phyloP scores from a whole-genome alignment of 2,329 filamentous ascomycete genomes.

The Pyricularia pennisetigena region DNA sequence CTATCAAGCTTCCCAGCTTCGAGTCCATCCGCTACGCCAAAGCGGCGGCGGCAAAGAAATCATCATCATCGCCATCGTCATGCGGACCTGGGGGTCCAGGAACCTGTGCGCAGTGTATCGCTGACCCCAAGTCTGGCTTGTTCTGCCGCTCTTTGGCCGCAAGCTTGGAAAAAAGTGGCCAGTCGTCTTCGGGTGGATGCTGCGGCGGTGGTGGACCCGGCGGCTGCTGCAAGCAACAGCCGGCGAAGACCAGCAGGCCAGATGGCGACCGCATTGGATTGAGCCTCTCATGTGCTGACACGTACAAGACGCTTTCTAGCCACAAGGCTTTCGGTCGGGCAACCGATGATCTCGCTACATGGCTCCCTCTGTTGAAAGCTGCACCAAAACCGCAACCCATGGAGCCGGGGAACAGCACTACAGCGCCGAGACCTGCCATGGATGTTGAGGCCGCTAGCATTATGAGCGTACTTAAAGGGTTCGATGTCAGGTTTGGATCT shows the following conservation, averaged over 20 bases:
- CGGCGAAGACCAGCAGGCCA: background rate
- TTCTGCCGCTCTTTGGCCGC: constrained; percentile 77
- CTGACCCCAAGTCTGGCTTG: constrained; percentile 68
- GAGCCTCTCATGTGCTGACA: constrained; percentile 64
- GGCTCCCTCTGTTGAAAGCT: constrained; percentile 64
- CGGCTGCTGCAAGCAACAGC: constrained; percentile 51
- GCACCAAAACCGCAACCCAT: constrained; percentile 29
- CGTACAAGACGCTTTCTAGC: constrained; percentile 68
- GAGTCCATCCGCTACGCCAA: constrained; percentile 20
- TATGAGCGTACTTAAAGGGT: constrained; percentile 76
- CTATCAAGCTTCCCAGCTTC: constrained; percentile 47
- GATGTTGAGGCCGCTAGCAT: constrained; percentile 78
- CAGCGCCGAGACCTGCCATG: constrained; percentile 45
- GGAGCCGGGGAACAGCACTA: constrained; percentile 17
- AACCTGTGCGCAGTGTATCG: constrained; percentile 67
- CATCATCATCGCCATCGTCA: constrained; percentile 21
- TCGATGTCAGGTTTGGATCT: constrained; percentile 61
- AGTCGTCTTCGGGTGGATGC: constrained; percentile 25
- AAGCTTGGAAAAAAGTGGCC: constrained; percentile 34
- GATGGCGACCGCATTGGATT: constrained; percentile 29
- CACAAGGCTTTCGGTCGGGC: constrained; percentile 68
- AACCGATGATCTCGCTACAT: constrained; percentile 62
- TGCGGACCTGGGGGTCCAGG: constrained; percentile 64
- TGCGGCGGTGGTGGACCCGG: constrained; percentile 51
- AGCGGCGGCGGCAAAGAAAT: constrained; percentile 8